Percentiles rank a stretch among this genome's conserved stretches.
Conservation (phyloP, 768 basidiomycete species). For the Lactarius sp. region DNA sequence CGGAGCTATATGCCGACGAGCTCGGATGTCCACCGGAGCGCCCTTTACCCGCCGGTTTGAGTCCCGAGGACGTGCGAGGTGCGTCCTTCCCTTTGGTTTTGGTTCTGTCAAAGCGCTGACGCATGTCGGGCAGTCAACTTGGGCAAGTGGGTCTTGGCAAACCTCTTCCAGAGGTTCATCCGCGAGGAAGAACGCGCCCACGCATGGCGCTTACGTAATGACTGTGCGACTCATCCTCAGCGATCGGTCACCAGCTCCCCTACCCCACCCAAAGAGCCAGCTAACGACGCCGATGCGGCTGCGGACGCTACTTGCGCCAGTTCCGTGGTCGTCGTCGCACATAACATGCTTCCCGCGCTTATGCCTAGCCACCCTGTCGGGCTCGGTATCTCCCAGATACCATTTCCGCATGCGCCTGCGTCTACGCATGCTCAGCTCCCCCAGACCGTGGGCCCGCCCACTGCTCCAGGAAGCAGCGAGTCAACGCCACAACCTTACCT, state of each 20-base stretch:
- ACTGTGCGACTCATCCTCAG: neutral
- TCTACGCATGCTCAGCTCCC: constrained; percentile 10
- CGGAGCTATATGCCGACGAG: constrained; percentile 93
- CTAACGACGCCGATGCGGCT: neutral
- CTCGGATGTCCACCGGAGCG: constrained; percentile 50
- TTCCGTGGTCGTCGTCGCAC: constrained; percentile 47
- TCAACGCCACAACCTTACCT: neutral
- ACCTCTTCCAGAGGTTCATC: constrained; percentile 77
- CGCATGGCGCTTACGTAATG: constrained; percentile 26
- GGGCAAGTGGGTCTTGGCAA: constrained; percentile 86
- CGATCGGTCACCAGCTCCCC: neutral
- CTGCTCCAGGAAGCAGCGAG: neutral
- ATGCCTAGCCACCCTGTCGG: constrained; percentile 43
- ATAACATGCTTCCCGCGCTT: constrained; percentile 59
- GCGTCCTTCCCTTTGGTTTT: constrained; percentile 32
- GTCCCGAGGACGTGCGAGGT: constrained; percentile 80
- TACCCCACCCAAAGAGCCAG: neutral
- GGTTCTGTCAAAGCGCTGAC: neutral
- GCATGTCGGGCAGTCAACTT: constrained; percentile 61
- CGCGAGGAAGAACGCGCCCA: constrained; percentile 53
- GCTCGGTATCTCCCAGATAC: constrained; percentile 1
- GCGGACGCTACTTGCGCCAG: constrained; percentile 33
- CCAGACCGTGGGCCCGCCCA: constrained; percentile 17
- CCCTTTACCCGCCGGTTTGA: constrained; percentile 43
- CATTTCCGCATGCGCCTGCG: constrained; percentile 21